phyloP scores from a whole-genome alignment of 2,329 filamentous ascomycete species.

The Ceratocystis alfenasii region DNA sequence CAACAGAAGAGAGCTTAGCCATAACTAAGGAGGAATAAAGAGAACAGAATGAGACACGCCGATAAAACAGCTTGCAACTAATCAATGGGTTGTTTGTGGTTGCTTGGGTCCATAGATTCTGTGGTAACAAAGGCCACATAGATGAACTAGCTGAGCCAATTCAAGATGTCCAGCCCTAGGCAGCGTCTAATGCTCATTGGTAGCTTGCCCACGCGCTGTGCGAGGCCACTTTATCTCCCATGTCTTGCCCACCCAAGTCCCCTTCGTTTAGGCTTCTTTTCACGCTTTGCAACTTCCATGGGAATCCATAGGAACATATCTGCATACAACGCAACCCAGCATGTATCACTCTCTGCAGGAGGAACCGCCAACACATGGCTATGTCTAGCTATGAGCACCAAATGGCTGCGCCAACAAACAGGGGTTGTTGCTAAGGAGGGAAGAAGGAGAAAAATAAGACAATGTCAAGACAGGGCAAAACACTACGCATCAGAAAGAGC shows the following conservation, averaged over 20 bases:
- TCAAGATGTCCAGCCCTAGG: neutral
- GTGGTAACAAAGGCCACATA: neutral
- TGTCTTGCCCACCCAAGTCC: neutral
- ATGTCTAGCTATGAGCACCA: neutral
- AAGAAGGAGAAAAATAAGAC: neutral
- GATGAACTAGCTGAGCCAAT: neutral
- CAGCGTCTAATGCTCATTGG: neutral
- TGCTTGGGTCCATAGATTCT: neutral
- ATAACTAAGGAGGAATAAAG: neutral
- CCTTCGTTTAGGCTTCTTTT: slow-evolving; percentile 1
- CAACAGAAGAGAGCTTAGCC: neutral
- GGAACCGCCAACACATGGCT: neutral
- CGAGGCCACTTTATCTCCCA: neutral
- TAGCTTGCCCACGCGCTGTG: neutral
- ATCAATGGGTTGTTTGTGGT: neutral
- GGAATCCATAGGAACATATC: neutral
- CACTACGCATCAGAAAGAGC: neutral
- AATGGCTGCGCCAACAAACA: neutral
- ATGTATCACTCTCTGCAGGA: neutral
- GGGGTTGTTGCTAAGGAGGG: neutral
- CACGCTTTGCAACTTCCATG: neutral
- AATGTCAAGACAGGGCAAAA: neutral
- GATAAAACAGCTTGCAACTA: neutral
- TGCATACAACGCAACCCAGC: neutral
- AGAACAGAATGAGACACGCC: neutral